These are phyloP conservation scores for Fusarium sp. DNA, from an alignment of 2,329 filamentous ascomycete genomes.

Conservation along the genomic window DNA sequence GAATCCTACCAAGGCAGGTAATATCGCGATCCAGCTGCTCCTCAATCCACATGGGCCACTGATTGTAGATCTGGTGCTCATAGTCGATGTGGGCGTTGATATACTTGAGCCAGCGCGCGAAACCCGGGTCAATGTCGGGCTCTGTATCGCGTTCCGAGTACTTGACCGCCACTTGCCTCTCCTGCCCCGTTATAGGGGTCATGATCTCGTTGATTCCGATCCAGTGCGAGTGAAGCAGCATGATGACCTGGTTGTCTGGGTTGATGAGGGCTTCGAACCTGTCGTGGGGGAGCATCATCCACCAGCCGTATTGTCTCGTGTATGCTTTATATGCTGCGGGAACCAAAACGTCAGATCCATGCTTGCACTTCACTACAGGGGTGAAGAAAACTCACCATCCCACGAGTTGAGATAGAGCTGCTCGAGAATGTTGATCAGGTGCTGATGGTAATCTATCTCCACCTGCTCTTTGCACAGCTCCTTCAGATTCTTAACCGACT, in stretches of 20 bases:
- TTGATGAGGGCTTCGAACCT: conserved; percentile 63
- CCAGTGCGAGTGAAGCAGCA: conserved; percentile 65
- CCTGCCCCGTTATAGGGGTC: conserved; percentile 57
- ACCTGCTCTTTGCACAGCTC: conserved; percentile 56
- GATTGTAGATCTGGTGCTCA: conserved; percentile 58
- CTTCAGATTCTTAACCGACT: conserved; percentile 54
- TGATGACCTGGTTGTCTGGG: conserved; percentile 55
- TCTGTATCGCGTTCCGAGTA: conserved; percentile 37
- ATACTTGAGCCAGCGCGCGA: conserved; percentile 61
- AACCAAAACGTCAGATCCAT: conserved; percentile 1
- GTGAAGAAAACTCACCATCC: conserved; percentile 53
- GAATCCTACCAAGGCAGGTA: conserved; percentile 56
- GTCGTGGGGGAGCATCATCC: conserved; percentile 66
- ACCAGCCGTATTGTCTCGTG: conserved; percentile 64
- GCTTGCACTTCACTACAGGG: neutral
- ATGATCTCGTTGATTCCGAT: conserved; percentile 66
- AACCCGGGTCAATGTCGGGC: conserved; percentile 53
- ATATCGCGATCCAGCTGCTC: conserved; percentile 58
- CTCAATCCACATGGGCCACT: conserved; percentile 67
- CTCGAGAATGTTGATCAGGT: conserved; percentile 59
- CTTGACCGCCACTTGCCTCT: conserved; percentile 46
- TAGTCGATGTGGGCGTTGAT: conserved; percentile 60
- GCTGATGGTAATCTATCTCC: conserved; percentile 58
- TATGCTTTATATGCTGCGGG: conserved; percentile 61
- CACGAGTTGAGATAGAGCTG: conserved; percentile 65